Evolutionary conservation across 2,329 filamentous ascomycete genomes (phyloP).

Genomic region (Eutypella sp.): DNA sequence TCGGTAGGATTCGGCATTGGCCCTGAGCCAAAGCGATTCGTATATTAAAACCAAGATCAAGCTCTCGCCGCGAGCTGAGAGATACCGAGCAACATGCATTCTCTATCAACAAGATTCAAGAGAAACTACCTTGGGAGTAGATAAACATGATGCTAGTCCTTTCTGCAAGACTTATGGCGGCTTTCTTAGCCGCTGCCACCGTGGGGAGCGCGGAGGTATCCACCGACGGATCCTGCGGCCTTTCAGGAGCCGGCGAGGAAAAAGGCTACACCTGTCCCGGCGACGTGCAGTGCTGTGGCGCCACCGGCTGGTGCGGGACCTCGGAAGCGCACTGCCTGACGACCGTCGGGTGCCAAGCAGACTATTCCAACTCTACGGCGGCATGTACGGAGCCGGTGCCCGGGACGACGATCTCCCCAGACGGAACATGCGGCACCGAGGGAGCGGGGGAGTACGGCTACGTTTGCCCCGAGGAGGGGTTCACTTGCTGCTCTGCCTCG

Average conservation of each 20-base stretch:
- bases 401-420: conserved; percentile 22
- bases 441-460: conserved; percentile 25
- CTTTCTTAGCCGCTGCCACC: too few species aligned
- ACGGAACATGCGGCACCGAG: conserved; percentile 25
- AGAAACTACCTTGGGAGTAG: too few species aligned
- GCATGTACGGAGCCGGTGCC: conserved; percentile 22
- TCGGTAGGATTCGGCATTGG: too few species aligned
- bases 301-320: conserved; percentile 25
- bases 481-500: conserved; percentile 24
- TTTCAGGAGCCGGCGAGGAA: conserved; percentile 15
- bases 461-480: conserved; percentile 18
- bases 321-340: conserved; percentile 24
- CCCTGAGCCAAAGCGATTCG: too few species aligned
- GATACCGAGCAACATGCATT: too few species aligned
- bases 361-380: conserved; percentile 22
- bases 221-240: conserved; percentile 26
- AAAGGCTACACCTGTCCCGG: conserved; percentile 25
- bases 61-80: too few species aligned
- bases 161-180: too few species aligned
- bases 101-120: too few species aligned
- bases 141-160: too few species aligned
- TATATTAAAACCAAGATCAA: too few species aligned
- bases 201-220: conserved; percentile 22
- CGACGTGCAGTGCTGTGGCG: conserved; percentile 24
- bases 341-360: conserved; percentile 23